phyloP scores from a whole-genome alignment of 495 filamentous ascomycete genomes.

The Penicillium riverlandense region DNA sequence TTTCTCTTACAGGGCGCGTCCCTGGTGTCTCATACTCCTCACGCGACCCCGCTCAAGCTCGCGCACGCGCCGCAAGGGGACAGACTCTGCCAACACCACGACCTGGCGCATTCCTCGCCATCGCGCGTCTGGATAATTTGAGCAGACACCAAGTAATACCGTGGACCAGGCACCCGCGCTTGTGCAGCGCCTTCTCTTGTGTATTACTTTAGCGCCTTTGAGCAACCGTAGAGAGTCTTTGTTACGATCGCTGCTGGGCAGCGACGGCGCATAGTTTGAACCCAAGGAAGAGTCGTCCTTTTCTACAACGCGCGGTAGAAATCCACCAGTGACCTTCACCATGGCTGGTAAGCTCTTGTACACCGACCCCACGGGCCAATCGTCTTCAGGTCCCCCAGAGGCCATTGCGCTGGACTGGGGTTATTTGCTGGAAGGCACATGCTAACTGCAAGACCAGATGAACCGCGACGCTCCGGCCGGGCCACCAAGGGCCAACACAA shows the following conservation, averaged over 20 bases:
- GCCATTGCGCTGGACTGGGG: background rate
- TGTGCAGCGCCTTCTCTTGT: slow-evolving; percentile 29
- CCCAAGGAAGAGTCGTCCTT: slow-evolving; percentile 9
- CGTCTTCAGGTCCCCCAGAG: background rate
- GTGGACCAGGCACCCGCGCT: slow-evolving; percentile 25
- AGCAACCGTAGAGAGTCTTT: slow-evolving; percentile 31
- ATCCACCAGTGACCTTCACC: slow-evolving; percentile 17
- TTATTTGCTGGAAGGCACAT: slow-evolving; percentile 3
- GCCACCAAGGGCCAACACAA: slow-evolving; percentile 97
- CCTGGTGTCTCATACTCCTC: slow-evolving; percentile 4
- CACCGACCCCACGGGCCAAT: slow-evolving; percentile 8
- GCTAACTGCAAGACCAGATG: slow-evolving; percentile 50
- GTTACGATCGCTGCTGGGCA: slow-evolving; percentile 22
- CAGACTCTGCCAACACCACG: slow-evolving; percentile 11
- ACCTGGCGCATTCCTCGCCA: slow-evolving; percentile 10
- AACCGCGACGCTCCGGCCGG: slow-evolving; percentile 87
- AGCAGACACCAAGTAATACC: slow-evolving; percentile 30
- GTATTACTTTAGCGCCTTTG: slow-evolving; percentile 38
- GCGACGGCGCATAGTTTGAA: slow-evolving; percentile 15
- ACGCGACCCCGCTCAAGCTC: slow-evolving; percentile 31
- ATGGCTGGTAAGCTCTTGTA: slow-evolving; percentile 46
- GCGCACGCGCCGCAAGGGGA: slow-evolving; percentile 20
- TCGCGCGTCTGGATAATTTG: slow-evolving; percentile 2
- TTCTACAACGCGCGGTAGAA: slow-evolving; percentile 33
- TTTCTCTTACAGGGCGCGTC: background rate